Evolutionary conservation across 83 land plant species (phyloP), one percentile per base, ranked within the genome.

Genomic region (Picea mariana): DNA sequence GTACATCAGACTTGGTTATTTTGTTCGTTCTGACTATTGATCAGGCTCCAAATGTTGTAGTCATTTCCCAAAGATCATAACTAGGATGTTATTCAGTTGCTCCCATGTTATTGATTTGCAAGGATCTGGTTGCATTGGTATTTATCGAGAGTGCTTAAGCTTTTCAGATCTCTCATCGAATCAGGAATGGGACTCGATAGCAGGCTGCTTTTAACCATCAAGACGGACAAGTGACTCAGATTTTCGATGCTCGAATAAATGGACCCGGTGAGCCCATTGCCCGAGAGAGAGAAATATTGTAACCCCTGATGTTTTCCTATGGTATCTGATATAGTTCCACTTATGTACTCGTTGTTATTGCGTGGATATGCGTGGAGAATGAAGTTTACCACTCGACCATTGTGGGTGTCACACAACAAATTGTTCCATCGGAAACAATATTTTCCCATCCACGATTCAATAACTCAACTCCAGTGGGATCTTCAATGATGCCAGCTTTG

Each of bases 211-310:
- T 34, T 34, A 2, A 34, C 3, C 2, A 0, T 34, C 34, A 34
- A 34, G 34, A 34, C 34, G 2, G 34, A 34, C 2, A 34, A 34
- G 3, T 3, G 34, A 1, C 34, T 34, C 34, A 34, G 34, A 34
- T 34, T 34, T 34, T 3, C 91, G 64, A 92, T 80, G 55, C 82
- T 81, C 16, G 44, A 8, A 63, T 91, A 89, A 1, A 94, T 80
- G 6, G 87, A 72, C 21, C 90, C 94, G 66, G 77, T 84, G 15
- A 92, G 85, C 26, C 69, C 47, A 75, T 92, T 94, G 15, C 65
- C 83, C 3, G 90, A 91, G 58, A 96, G 91, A 80, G 87, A 89
- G 26, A 96, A 82, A 84, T 85, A 90, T 9, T 89, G 90, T 18
- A 96, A 85, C 24, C 42, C 23, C 44, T 89, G 85, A 62, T 92